Base-by-base conservation (phyloP, 2,329 filamentous ascomycete genomes). In the Ophioceras dolichostomum region DNA sequence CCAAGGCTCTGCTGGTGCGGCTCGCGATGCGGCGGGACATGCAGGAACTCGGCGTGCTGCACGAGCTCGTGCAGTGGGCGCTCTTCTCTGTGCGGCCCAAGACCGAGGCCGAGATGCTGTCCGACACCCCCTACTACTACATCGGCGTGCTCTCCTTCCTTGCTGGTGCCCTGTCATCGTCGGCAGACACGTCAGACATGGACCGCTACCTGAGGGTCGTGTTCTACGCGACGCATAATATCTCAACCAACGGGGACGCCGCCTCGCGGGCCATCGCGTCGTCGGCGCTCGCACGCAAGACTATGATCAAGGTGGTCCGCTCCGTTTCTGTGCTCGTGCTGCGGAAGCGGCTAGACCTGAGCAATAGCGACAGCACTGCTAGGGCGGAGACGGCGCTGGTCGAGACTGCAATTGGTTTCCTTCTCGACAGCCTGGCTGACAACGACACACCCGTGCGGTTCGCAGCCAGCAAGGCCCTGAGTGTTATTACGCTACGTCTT, bases 381-480 rank as follows among this genome's bases (percentile, higher is more conserved):
- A 36, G 14, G 17, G 18, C 27, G 10, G 27, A 36, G 12, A 65
- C 62, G 4, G 70, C 72, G 38, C 65, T 82, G 53, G 57, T 94
- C 13, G 89, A 96, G 59, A 79, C 79, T 21, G 74, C 83, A 4
- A 86, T 98, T 47, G 83, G 87, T 38, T 78, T 83, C 49, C 68
- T 95, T 3, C 68, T 98, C 3, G 79, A 85, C 41, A 70, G 73
- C 10, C 64, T 96, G 1, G 77, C 77, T 2, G 91, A 98, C 55
- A 83, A 84, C 42, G 88, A 96, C 50, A 95, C 88, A 0, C 86
- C 87, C 1, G 88, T 98, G 10, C 72, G 91, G 27, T 75, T 94
- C 48, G 83, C 89, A 22, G 85, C 89, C 16, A 94, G 87, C 56
- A 98, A 98, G 60, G 83, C 87, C 4, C 71, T 96, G 32, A 94